Evolutionary conservation across 352 stramenopile species (phyloP), one percentile per base, ranked within the genome.

Genomic region (Globisporangium splendens): DNA sequence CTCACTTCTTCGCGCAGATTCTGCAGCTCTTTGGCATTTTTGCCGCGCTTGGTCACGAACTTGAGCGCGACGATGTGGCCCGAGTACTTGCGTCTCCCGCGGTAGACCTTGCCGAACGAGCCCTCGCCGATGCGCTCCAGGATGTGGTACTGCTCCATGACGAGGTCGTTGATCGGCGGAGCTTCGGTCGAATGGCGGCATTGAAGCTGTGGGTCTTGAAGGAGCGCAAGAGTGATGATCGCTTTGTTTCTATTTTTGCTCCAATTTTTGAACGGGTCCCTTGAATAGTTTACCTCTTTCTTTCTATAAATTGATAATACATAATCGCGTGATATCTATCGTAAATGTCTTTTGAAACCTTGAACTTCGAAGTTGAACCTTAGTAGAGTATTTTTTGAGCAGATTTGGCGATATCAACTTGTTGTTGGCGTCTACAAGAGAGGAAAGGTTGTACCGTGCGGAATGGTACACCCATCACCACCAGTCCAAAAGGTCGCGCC

Each of bases 21-120:
- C 39, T 85, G 67, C 13, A 98, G 65, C 62, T 98, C 91, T 43
- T 83, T 86, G n/a, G 83, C 78, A 46, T 70, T 96, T 72, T 97
- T 97, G 51, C 88, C 89, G 44, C 95, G 86, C 69, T 98, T 98
- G 44, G 82, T 84, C 31, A 98, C 96, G 64, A 98, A 97, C 69
- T 98, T 98, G 47, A 98, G 86, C 59, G 91, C 91, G 13, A 97
- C 89, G 54, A 95, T 89, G 58, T 96, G 88, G 31, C 85, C 85
- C 11, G 85, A 84, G 65, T 86, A 94, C 70, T 94, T 94, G 65
- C 85, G 80, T 8, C 86, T 72, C 1, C 82, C 84, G 13, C 82
- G 77, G 46, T 96, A 96, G 28, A 96, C 86, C 60, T 92, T 93
- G 13, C 84, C 86, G 52, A 96, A 96, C 33, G 83, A 92, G 8